Evolutionary conservation across 805 yeast species (phyloP).

Genomic region (Hanseniaspora guilliermondii): DNA sequence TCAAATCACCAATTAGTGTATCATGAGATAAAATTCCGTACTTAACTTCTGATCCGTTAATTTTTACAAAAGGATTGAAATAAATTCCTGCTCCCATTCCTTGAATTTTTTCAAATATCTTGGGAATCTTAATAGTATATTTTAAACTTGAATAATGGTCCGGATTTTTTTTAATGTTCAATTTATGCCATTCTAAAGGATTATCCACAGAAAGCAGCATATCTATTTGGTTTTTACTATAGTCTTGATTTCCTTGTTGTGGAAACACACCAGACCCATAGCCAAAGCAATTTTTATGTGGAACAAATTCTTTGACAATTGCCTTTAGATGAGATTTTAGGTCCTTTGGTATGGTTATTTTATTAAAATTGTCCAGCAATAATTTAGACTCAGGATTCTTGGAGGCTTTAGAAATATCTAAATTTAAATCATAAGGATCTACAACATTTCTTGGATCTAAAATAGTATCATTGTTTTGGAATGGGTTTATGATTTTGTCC

Average conservation of each 20-base stretch:
- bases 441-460: not conserved
- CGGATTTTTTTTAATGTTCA: slow-evolving; percentile 55
- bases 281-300: slow-evolving; percentile 3
- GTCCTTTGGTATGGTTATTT: slow-evolving; percentile 3
- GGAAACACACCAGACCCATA: slow-evolving; percentile 14
- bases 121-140: slow-evolving; percentile 33
- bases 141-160: slow-evolving; percentile 65
- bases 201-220: slow-evolving; percentile 69
- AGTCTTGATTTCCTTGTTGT: slow-evolving; percentile 1
- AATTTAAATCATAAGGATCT: not conserved
- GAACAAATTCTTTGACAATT: not conserved
- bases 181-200: slow-evolving; percentile 63
- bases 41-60: slow-evolving; percentile 52
- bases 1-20: slow-evolving; percentile 51
- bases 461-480: not conserved
- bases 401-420: not conserved
- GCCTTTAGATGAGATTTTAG: not conserved
- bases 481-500: not conserved
- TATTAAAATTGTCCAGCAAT: not conserved
- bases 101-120: slow-evolving; percentile 33
- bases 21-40: slow-evolving; percentile 73
- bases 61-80: slow-evolving; percentile 76
- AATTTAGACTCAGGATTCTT: not conserved
- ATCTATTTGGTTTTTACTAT: slow-evolving; percentile 53
- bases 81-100: slow-evolving; percentile 80